Base-by-base conservation (phyloP, 306 rosid genomes). In the Casuarina cunninghamiana region DNA sequence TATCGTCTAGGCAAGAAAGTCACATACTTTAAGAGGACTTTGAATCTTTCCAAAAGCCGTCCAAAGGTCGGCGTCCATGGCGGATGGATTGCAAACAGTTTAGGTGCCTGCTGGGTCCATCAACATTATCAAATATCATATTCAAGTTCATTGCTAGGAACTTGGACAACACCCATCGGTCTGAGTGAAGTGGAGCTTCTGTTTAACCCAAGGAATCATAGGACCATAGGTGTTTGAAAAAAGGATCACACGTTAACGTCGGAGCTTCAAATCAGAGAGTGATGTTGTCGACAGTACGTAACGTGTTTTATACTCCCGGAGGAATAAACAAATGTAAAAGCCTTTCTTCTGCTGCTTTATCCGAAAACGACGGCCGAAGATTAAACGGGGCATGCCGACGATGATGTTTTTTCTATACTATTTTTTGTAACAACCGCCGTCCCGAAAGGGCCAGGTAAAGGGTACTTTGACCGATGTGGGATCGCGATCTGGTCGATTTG, bases 381-480 rank as follows among this genome's bases (percentile, higher is more conserved):
- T 67, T 8, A 26, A 58, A 26, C 26, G 3, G 10, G 0, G 10
- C 9, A 21, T 21, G 63, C 37, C 26, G 32, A 57, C 32, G 10
- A 2, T 19, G 39, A 19, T 57, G 26, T 7, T 7, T 57, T 57
- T 57, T 17, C 1, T 7, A 57, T 65, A 16, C 1, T 39, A 65
- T 39, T 5, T 6, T 65, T 65, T 39, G 2, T 16, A 6, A 17
- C 71, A 5, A 39, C 71, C 32, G 12, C 48, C 48, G 71, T 42
- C 71, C 32, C 6, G 41, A 39, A 39, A 39, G 37, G 62, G 37
- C 37, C 37, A 55, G 13, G 19, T 2, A 55, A 55, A 55, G 71
- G 49, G 0, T 37, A 66, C 10, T 53, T 77, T 69, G 81, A 78
- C 81, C 41, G 46, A 1, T 11, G 5, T 26, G 37, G 57, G 9